Evolutionary conservation across 139 green algal species (phyloP).

Genomic region (Choricystis sp.): DNA sequence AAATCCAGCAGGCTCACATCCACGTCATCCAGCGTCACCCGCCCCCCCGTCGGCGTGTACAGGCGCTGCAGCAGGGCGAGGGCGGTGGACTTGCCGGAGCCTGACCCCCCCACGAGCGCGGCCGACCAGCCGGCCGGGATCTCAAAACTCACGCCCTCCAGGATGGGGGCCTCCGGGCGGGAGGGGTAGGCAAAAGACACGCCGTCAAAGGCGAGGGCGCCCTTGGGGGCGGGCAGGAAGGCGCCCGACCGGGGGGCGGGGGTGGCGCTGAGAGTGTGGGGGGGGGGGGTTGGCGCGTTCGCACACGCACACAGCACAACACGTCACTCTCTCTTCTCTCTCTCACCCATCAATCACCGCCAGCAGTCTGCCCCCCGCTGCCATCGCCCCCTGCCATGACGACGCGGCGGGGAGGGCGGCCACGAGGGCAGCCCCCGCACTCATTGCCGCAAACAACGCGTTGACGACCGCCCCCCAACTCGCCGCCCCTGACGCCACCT

Average conservation of each 20-base stretch:
- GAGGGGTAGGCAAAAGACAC: conserved; percentile 54
- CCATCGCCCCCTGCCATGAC: too few relatives aligned
- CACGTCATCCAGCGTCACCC: conserved; percentile 46
- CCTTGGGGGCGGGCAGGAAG: background rate
- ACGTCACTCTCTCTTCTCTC: background rate
- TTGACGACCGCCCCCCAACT: background rate
- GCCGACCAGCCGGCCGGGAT: conserved; percentile 32
- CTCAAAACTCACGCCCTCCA: background rate
- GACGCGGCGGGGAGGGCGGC: background rate
- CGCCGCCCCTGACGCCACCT: background rate
- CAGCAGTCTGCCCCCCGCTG: background rate
- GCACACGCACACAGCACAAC: background rate
- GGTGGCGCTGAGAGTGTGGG: background rate
- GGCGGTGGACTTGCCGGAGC: conserved; percentile 85
- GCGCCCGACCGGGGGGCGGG: too few relatives aligned
- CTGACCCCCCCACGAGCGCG: conserved; percentile 80
- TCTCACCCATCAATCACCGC: background rate
- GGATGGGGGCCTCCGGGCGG: conserved; percentile 10
- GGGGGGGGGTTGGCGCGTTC: background rate
- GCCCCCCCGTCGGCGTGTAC: conserved; percentile 44
- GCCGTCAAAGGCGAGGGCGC: conserved; percentile 18
- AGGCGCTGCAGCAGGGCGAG: conserved; percentile 74
- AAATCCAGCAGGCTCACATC: conserved; percentile 62
- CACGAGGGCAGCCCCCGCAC: background rate
- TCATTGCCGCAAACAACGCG: background rate